Conservation (phyloP, 805 yeast genomes). For the Barnettozyma salicaria region DNA sequence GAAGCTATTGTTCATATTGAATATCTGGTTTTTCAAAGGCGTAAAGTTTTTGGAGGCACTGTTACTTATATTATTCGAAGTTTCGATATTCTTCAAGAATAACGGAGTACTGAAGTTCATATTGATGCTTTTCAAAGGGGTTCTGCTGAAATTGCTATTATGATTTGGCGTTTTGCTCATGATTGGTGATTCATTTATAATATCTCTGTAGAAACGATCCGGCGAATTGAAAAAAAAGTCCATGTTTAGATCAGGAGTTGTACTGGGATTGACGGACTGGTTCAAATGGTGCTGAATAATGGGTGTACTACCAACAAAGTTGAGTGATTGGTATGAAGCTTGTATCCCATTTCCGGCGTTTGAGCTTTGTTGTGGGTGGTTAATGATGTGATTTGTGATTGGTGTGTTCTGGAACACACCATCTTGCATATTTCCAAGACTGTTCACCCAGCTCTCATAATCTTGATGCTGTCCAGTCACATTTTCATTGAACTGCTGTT, state of each 20-base stretch:
- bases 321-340: constrained; percentile 5
- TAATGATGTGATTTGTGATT: constrained; percentile 19
- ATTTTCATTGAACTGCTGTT: constrained; percentile 3
- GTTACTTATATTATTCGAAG: not conserved
- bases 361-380: constrained; percentile 11
- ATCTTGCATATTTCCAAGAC: constrained; percentile 23
- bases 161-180: constrained; percentile 20
- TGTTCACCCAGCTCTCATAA: constrained; percentile 26
- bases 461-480: constrained; percentile 19
- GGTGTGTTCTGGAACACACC: constrained; percentile 25
- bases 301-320: constrained; percentile 4
- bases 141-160: constrained; percentile 10
- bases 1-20: constrained; percentile 8
- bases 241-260: constrained; percentile 9
- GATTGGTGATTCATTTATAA: constrained; percentile 25
- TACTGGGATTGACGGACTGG: constrained; percentile 1
- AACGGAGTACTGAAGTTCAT: constrained; percentile 25
- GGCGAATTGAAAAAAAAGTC: constrained; percentile 24
- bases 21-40: constrained; percentile 24
- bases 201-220: constrained; percentile 24
- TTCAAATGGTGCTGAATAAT: constrained; percentile 5
- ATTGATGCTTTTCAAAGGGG: constrained; percentile 21
- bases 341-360: constrained; percentile 1
- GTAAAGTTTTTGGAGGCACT: constrained; percentile 14
- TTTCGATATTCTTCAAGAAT: constrained; percentile 22